A percentile compares a stretch with the other conserved stretches of the same genome.
phyloP scores from a whole-genome alignment of 352 stramenopile species.

The Blastocystis sp. region DNA sequence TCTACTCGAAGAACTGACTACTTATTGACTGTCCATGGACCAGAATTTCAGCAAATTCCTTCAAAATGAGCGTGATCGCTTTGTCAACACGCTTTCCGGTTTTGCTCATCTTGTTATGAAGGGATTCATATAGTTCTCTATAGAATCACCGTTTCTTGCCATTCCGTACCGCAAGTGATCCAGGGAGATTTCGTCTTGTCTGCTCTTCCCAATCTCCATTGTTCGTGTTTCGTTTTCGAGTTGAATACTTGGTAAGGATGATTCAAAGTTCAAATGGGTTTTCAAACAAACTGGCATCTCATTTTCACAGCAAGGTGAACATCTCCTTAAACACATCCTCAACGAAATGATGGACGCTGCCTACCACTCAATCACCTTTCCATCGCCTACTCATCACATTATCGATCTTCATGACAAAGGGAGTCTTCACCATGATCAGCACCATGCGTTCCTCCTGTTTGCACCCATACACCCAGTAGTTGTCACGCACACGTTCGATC shows the following conservation, averaged over 20 bases:
- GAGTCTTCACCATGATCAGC: conserved; percentile 10
- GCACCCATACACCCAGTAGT: conserved; percentile 59
- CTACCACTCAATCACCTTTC: background rate
- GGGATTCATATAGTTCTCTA: background rate
- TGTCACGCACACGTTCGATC: conserved; percentile 51
- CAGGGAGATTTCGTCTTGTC: background rate
- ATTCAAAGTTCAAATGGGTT: background rate
- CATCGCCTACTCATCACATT: background rate
- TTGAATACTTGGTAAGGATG: background rate
- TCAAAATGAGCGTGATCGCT: conserved; percentile 24
- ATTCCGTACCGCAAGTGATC: background rate
- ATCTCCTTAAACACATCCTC: background rate
- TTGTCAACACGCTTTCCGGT: conserved; percentile 22
- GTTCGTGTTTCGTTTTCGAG: background rate
- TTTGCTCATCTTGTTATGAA: conserved; percentile 4
- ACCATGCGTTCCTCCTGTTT: conserved; percentile 49
- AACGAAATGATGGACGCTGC: conserved; percentile 13
- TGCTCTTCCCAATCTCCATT: background rate
- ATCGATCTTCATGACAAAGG: background rate
- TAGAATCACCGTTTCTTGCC: background rate
- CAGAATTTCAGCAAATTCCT: conserved; percentile 45
- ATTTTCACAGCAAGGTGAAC: conserved; percentile 18
- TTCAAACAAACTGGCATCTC: background rate
- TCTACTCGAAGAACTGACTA: conserved; percentile 59
- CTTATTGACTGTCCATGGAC: conserved; percentile 21